A percentile compares a stretch with the other conserved stretches of the same genome.
These are phyloP conservation scores for Sugiyamaella xylanicola DNA, from an alignment of 1,139 yeast genomes.

Conservation along the genomic window DNA sequence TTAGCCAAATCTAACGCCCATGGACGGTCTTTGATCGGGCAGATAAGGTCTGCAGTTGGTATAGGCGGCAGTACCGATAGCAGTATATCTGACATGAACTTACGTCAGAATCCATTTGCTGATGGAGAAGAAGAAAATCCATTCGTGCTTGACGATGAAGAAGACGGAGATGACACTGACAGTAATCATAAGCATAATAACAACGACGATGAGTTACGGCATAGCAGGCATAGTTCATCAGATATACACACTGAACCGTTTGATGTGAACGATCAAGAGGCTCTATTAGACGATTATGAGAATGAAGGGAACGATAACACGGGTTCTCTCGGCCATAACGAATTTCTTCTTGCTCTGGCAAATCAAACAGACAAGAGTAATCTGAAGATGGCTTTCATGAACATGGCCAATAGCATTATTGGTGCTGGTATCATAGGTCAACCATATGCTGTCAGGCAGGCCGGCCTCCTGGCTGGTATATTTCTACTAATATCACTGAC, in stretches of 20 bases:
- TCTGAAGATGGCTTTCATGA: constrained; percentile 90
- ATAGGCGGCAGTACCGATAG: not conserved
- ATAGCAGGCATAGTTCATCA: not conserved
- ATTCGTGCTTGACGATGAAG: constrained; percentile 1
- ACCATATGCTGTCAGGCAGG: constrained; percentile 81
- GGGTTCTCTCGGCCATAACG: constrained; percentile 33
- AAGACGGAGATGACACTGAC: not conserved
- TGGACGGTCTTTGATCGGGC: constrained; percentile 7
- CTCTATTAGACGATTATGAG: constrained; percentile 18
- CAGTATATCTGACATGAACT: constrained; percentile 1
- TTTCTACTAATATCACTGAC: constrained; percentile 63
- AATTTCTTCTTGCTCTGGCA: constrained; percentile 33
- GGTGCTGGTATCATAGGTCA: constrained; percentile 97
- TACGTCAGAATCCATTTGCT: constrained; percentile 9
- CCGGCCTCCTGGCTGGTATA: constrained; percentile 78
- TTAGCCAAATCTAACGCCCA: not conserved
- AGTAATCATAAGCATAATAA: not conserved
- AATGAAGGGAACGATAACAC: constrained; percentile 23
- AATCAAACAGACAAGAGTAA: constrained; percentile 45
- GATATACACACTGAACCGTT: constrained; percentile 14
- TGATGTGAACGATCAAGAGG: constrained; percentile 23
- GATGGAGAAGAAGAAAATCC: not conserved
- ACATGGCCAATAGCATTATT: constrained; percentile 87
- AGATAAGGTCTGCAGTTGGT: constrained; percentile 1
- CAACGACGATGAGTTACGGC: not conserved